Base-by-base conservation (phyloP, 176 grass and related monocot species). In the Hordeum marinum region DNA sequence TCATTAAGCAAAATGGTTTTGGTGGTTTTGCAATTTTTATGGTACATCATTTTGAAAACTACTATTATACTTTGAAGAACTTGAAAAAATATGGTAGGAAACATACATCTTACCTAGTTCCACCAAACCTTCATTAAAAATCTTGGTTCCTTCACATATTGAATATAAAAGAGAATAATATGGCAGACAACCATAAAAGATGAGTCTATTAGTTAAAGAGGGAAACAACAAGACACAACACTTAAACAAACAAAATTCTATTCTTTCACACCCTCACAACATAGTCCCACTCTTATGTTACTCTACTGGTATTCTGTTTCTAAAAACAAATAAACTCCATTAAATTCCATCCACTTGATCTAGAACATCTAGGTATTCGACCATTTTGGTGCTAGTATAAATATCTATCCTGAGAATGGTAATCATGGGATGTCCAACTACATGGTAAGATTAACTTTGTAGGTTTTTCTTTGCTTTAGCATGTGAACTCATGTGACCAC, bases 401-500 rank as follows among this genome's bases (percentile, higher is more conserved):
- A 8, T 57, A 57, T 57, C 21, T 21, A 7, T 21, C 54, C 54
- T 7, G 3, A 57, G 54, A 57, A 57, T 57, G 20, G 18, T 57
- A 57, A 57, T 9, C 18, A 57, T 57, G 17, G 54, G 54, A 57
- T 57, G 54, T 57, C 54, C 52, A 55, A 55, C 2, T 21, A 7
- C 54, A 57, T 9, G 18, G 18, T 7, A 57, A 52, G 18, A 54
- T 52, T 8, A 75, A 34, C 3, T 10, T 4, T n/a, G 1, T 8
- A 61, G 25, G 0, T 31, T 45, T 15, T 61, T 79, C 65, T 62
- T 70, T 21, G 9, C 14, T 39, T 86, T 86, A 68, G 67, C 80
- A 37, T 86, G 84, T 7, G 12, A n/a, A 48, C 84, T 86, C 84
- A 63, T 80, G 57, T 86, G 84, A 20, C 84, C 84, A 29, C 84